Evolutionary conservation across 768 basidiomycete species (phyloP).

Genomic region (Suillus americanus): DNA sequence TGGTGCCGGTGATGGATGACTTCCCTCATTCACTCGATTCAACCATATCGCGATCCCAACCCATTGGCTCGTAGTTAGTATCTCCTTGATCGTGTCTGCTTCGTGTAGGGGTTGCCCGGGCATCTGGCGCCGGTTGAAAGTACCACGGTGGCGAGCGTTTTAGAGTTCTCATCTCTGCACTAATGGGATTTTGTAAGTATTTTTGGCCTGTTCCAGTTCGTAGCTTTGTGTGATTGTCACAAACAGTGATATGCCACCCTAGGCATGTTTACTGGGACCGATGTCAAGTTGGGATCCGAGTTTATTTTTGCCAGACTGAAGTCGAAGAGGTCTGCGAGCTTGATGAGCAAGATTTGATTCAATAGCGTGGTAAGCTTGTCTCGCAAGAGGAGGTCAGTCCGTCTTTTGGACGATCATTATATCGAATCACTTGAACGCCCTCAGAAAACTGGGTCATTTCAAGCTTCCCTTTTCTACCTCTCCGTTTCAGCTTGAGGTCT

Average conservation of each 20-base stretch:
- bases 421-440: neutral
- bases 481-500: neutral
- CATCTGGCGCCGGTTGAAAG: neutral
- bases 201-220: neutral
- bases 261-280: neutral
- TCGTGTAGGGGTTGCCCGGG: too few relatives aligned
- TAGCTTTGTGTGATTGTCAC: neutral
- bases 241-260: neutral
- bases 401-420: neutral
- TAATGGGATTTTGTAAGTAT: neutral
- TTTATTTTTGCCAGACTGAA: neutral
- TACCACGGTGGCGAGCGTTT: neutral
- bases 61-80: neutral
- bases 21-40: neutral
- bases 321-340: neutral
- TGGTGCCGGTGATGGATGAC: neutral
- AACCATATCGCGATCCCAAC: neutral
- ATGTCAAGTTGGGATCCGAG: neutral
- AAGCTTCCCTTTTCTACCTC: neutral
- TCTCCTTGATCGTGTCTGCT: too few relatives aligned
- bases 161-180: neutral
- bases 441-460: neutral
- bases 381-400: neutral
- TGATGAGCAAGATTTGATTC: neutral
- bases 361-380: neutral